These are phyloP conservation scores for Fusarium euwallaceae DNA, from an alignment of 2,329 filamentous ascomycete genomes.

Conservation along the genomic window DNA sequence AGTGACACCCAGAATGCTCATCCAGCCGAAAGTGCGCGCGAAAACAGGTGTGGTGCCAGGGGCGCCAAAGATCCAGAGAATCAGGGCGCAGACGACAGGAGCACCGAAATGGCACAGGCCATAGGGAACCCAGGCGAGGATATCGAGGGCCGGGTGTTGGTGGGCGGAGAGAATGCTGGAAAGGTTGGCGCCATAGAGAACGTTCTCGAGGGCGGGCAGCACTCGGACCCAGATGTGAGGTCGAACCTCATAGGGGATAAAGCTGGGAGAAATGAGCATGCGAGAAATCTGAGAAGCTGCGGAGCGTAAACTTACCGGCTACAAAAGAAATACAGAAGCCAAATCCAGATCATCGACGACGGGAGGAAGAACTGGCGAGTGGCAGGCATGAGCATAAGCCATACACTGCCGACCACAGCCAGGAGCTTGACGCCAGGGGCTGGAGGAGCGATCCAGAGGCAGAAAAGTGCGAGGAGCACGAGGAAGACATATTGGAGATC, in stretches of 20 bases:
- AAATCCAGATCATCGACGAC: slow-evolving; percentile 85
- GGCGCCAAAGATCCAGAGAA: slow-evolving; percentile 90
- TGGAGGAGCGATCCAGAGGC: slow-evolving; percentile 83
- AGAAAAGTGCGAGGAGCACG: slow-evolving; percentile 82
- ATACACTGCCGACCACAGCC: slow-evolving; percentile 74
- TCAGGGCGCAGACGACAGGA: slow-evolving; percentile 80
- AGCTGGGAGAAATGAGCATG: slow-evolving; percentile 64
- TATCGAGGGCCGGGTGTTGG: slow-evolving; percentile 84
- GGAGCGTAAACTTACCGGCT: slow-evolving; percentile 77
- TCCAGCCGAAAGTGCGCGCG: slow-evolving; percentile 89
- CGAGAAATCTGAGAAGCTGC: background rate
- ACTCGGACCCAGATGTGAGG: slow-evolving; percentile 97
- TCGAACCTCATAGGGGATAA: slow-evolving; percentile 88
- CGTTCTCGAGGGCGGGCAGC: slow-evolving; percentile 93
- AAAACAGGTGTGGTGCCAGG: slow-evolving; percentile 89
- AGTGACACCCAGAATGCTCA: slow-evolving; percentile 88
- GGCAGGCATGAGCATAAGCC: slow-evolving; percentile 82
- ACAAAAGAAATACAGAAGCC: slow-evolving; percentile 91
- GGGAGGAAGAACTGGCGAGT: slow-evolving; percentile 94
- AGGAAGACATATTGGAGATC: slow-evolving; percentile 89
- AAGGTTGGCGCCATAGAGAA: slow-evolving; percentile 94
- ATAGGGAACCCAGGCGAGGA: slow-evolving; percentile 94
- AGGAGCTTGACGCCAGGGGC: slow-evolving; percentile 84
- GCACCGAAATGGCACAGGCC: slow-evolving; percentile 91
- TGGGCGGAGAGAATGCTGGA: slow-evolving; percentile 96